Conservation (phyloP, 176 grass and related monocot genomes). For the Cenchrus americanus region DNA sequence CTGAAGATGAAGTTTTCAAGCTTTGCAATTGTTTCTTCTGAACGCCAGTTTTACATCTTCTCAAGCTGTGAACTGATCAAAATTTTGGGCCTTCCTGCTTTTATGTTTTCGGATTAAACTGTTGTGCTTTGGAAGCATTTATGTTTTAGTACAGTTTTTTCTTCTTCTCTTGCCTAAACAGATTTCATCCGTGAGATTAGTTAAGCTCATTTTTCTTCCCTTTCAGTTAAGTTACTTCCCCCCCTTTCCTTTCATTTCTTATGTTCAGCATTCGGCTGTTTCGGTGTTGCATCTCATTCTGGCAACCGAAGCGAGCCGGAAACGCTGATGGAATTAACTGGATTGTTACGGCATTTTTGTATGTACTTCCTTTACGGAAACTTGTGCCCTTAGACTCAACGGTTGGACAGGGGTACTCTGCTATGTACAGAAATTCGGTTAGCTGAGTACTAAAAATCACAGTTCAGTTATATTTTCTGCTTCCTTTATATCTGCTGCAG, state of each 20-base stretch:
- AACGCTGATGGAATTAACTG: not conserved
- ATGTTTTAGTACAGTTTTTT: not conserved
- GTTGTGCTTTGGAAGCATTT: not conserved
- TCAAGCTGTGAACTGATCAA: not conserved
- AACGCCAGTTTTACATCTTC: not conserved
- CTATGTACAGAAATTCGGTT: not conserved
- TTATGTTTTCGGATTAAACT: not conserved
- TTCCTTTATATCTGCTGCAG: too few species aligned
- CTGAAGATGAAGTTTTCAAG: not conserved
- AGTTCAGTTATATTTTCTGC: too few species aligned
- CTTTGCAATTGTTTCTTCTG: not conserved
- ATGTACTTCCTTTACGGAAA: too few species aligned
- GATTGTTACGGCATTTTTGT: too few species aligned
- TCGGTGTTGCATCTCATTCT: not conserved
- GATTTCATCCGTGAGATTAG: not conserved
- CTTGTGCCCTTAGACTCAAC: not conserved
- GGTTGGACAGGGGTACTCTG: not conserved
- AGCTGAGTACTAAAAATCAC: too few species aligned
- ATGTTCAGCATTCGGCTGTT: too few species aligned
- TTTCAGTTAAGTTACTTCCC: too few species aligned
- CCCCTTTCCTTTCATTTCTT: too few species aligned
- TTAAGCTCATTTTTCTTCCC: too few species aligned
- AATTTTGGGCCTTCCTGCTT: not conserved
- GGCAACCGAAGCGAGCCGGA: not conserved
- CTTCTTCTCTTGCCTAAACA: not conserved